phyloP scores from a whole-genome alignment of 345 rosid species.

The Combretum micranthum region DNA sequence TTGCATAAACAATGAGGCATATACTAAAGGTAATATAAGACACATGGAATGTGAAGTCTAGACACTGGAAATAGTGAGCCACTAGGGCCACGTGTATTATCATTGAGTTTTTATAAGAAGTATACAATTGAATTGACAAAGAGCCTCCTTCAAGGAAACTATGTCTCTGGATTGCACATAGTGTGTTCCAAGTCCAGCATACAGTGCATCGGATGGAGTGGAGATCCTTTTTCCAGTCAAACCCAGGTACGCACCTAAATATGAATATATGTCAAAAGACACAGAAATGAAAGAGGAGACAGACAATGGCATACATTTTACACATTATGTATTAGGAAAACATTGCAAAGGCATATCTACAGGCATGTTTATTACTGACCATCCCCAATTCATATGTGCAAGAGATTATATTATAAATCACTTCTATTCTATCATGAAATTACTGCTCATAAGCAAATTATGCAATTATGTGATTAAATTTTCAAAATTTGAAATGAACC shows the following conservation, averaged over 20 bases:
- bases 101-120: background rate
- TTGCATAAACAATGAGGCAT: too few relatives aligned
- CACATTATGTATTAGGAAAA: too few relatives aligned
- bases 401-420: too few relatives aligned
- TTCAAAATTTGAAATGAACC: too few relatives aligned
- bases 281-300: background rate
- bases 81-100: background rate
- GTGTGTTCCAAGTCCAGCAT: conserved; percentile 77
- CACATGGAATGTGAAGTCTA: too few relatives aligned
- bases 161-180: conserved; percentile 69
- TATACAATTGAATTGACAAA: conserved; percentile 60
- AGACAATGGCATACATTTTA: background rate
- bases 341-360: too few relatives aligned
- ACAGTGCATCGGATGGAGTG: conserved; percentile 81
- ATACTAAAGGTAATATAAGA: too few relatives aligned
- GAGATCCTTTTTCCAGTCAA: conserved; percentile 86
- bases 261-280: background rate
- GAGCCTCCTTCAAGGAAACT: conserved; percentile 57
- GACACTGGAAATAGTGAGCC: background rate
- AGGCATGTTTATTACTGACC: too few relatives aligned
- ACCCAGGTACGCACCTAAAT: conserved; percentile 84
- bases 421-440: too few relatives aligned
- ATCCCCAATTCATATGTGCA: too few relatives aligned
- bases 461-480: too few relatives aligned
- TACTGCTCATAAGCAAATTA: too few relatives aligned